Base-by-base conservation (phyloP, 306 rosid genomes). In the Canavalia ensiformis region DNA sequence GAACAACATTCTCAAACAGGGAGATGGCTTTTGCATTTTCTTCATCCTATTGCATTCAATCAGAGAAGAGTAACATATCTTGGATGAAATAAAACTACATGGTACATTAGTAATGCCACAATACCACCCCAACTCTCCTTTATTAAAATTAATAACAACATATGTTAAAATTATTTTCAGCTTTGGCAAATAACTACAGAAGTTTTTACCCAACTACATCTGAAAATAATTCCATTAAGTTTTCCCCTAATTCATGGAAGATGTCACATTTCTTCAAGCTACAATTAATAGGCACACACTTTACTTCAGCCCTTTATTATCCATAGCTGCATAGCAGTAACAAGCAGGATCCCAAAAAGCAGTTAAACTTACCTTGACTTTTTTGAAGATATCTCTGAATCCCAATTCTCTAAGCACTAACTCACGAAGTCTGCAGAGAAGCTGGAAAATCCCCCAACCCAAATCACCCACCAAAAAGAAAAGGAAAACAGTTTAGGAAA, bases 401-500 rank as follows among this genome's bases (percentile, higher is more conserved):
- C 98, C 97, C 90, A 93, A 78, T 84, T 95, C 98, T 86, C 94
- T 88, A 41, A 95, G 97, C 73, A 95, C 39, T 77, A 68, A 87
- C 89, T 95, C 99, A 42, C 99, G 98, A 82, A 89, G 84, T 86
- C 97, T 89, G 91, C 97, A 90, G 72, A 95, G 97, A 86, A 89
- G 93, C 99, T 95, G 74, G 58, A 73, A 50, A 75, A 52, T 3
- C 86, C 78, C 72, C 81, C 45, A 18, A 59, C 72, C 81, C 45
- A 18, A 59, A 47, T 29, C 28, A 37, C 3, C 13, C 37, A 68
- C 8, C 54, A 66, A 25, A 67, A 68, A 39, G 42, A 6, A 10
- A 9, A 12, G 4, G 66, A 46, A 51, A 46, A 70, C 63, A 58
- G 35, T 44, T 12, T n/a, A 62, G 8, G 18, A 76, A 64, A 70